These are phyloP conservation scores for Botryotinia globosa DNA, from an alignment of 2,329 filamentous ascomycete genomes.

Conservation along the genomic window DNA sequence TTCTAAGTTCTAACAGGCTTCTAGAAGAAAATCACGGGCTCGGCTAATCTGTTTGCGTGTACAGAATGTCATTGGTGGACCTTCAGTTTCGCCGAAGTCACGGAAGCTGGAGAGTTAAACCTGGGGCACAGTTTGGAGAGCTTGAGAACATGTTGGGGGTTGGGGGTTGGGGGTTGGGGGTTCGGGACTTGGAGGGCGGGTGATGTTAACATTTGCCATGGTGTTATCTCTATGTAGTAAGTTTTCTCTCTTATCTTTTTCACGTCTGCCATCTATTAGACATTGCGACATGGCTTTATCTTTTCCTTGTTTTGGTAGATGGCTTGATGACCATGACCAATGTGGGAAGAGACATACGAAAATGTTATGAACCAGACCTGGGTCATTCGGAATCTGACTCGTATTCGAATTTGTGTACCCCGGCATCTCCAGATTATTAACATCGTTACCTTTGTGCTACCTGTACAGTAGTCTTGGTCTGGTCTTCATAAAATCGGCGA, in stretches of 20 bases:
- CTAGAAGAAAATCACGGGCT: not conserved
- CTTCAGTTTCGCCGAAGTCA: slow-evolving; percentile 6
- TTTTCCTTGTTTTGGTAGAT: not conserved
- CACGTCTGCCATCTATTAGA: not conserved
- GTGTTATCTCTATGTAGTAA: not conserved
- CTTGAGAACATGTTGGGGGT: not conserved
- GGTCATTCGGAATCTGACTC: slow-evolving; percentile 6
- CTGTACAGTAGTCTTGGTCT: not conserved
- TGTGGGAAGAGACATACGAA: not conserved
- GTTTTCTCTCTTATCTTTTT: slow-evolving; percentile 6
- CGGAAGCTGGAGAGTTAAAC: not conserved
- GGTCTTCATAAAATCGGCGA: not conserved
- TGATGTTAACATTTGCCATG: not conserved
- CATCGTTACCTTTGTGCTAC: not conserved
- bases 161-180: not conserved
- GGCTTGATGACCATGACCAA: not conserved
- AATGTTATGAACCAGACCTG: not conserved
- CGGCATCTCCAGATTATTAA: not conserved
- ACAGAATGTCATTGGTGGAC: not conserved
- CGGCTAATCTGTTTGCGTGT: not conserved
- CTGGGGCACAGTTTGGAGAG: not conserved
- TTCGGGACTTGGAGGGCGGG: not conserved
- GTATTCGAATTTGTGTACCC: not conserved
- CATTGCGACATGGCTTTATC: not conserved
- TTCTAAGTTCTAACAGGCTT: not conserved